These are phyloP conservation scores for Leptoxyphium fumago DNA, from an alignment of 2,329 filamentous ascomycete species.

Conservation along the genomic window DNA sequence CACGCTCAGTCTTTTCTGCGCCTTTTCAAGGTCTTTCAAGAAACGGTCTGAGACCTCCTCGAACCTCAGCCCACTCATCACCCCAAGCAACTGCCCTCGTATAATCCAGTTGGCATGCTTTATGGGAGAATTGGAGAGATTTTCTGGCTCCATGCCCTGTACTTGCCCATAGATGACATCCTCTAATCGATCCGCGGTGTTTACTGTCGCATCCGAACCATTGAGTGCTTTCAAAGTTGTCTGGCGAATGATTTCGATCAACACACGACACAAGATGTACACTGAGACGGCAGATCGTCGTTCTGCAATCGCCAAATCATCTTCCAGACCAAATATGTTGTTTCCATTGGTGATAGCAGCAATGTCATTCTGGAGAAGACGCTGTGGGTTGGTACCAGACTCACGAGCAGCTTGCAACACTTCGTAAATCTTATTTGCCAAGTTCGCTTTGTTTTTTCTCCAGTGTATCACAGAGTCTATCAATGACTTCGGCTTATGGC, in stretches of 20 bases:
- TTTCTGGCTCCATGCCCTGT: constrained; percentile 72
- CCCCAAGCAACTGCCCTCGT: constrained; percentile 82
- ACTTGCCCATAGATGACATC: constrained; percentile 95
- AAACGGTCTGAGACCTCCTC: constrained; percentile 70
- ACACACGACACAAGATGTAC: constrained; percentile 83
- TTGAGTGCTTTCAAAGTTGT: constrained; percentile 63
- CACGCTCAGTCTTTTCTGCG: constrained; percentile 58
- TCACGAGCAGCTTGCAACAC: constrained; percentile 17
- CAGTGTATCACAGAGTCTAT: constrained; percentile 98
- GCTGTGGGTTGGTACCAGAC: constrained; percentile 9
- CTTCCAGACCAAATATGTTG: constrained; percentile 15
- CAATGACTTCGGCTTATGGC: constrained; percentile 81
- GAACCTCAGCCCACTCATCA: constrained; percentile 91
- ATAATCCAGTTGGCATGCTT: constrained; percentile 92
- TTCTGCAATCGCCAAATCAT: constrained; percentile 35
- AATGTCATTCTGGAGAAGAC: constrained; percentile 7
- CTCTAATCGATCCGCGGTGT: constrained; percentile 89
- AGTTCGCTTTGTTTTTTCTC: constrained; percentile 91
- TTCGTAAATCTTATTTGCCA: constrained; percentile 36
- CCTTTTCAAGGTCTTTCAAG: constrained; percentile 61
- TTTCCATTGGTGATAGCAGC: constrained; percentile 11
- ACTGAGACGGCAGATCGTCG: constrained; percentile 87
- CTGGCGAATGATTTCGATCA: constrained; percentile 87
- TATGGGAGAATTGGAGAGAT: constrained; percentile 60
- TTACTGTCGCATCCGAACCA: constrained; percentile 41